Evolutionary conservation across 2,329 filamentous ascomycete genomes (phyloP).

Genomic region (Colletotrichum falcatum): DNA sequence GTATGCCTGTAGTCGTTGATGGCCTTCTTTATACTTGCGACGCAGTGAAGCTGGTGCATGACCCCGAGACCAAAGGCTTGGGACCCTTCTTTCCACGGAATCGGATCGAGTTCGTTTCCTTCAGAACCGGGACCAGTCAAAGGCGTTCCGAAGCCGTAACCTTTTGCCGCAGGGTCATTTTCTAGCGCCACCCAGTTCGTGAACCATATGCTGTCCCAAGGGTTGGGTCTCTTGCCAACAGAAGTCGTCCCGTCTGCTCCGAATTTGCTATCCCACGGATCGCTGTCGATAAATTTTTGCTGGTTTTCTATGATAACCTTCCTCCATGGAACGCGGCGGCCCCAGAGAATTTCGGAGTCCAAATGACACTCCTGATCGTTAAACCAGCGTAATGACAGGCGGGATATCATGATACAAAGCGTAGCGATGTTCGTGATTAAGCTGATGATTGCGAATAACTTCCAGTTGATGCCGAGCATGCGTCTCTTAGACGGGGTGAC

Average conservation of each 20-base stretch:
- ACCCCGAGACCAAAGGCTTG: not conserved
- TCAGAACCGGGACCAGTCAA: not conserved
- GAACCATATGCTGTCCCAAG: constrained; percentile 1
- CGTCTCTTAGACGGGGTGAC: too few species aligned
- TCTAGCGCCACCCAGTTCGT: not conserved
- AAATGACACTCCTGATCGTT: constrained; percentile 1
- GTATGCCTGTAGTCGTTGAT: not conserved
- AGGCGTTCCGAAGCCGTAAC: not conserved
- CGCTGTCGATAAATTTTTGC: constrained; percentile 8
- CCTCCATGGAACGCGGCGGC: not conserved
- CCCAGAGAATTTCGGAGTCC: not conserved
- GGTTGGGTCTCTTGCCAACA: not conserved
- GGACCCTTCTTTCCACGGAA: not conserved
- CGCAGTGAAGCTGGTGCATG: constrained; percentile 4
- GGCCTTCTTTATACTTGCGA: not conserved
- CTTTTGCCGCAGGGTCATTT: not conserved
- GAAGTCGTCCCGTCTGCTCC: not conserved
- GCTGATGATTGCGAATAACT: too few species aligned
- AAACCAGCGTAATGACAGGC: too few species aligned
- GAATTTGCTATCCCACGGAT: constrained; percentile 7
- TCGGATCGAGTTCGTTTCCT: not conserved
- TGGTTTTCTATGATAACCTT: not conserved
- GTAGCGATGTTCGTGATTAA: too few species aligned
- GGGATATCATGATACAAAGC: too few species aligned
- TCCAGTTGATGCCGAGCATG: too few species aligned